Percentiles rank a stretch among this genome's conserved stretches.
phyloP scores from a whole-genome alignment of 73 alveolate species.

The Urostyla sp. region DNA sequence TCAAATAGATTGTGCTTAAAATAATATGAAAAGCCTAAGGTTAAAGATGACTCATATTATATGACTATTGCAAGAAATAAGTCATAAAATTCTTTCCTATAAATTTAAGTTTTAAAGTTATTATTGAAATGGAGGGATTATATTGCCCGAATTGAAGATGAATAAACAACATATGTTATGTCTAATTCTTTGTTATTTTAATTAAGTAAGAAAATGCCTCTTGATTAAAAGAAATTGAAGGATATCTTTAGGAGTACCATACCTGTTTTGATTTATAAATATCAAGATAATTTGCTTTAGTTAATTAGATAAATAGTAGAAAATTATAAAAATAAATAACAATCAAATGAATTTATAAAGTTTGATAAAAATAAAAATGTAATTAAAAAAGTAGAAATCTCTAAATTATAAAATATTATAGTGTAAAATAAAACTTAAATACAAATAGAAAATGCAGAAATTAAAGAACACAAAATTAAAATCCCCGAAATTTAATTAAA shows the following conservation, averaged over 20 bases:
- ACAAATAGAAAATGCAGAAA: background rate
- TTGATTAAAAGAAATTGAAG: constrained; percentile 1
- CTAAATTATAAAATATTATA: background rate
- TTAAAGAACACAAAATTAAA: background rate
- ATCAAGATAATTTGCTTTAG: constrained; percentile 22
- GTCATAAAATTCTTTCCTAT: background rate
- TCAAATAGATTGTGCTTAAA: constrained; percentile 43
- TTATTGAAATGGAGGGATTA: constrained; percentile 66
- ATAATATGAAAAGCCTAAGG: constrained; percentile 52
- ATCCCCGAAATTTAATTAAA: background rate
- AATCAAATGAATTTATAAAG: background rate
- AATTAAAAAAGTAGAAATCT: too few species aligned
- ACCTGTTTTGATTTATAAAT: background rate
- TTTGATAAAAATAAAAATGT: too few species aligned
- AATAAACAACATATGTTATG: constrained; percentile 51
- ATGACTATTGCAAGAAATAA: constrained; percentile 32
- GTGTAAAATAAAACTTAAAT: too few species aligned
- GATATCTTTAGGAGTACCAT: constrained; percentile 38
- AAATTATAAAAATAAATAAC: background rate
- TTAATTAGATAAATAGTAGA: background rate
- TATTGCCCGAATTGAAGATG: constrained; percentile 67
- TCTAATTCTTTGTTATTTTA: constrained; percentile 63
- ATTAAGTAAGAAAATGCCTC: constrained; percentile 50
- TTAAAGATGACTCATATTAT: constrained; percentile 55
- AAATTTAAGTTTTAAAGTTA: constrained; percentile 34